phyloP scores from a whole-genome alignment of 192 early-diverging fungal species.

The Backusella mclennaniae region DNA sequence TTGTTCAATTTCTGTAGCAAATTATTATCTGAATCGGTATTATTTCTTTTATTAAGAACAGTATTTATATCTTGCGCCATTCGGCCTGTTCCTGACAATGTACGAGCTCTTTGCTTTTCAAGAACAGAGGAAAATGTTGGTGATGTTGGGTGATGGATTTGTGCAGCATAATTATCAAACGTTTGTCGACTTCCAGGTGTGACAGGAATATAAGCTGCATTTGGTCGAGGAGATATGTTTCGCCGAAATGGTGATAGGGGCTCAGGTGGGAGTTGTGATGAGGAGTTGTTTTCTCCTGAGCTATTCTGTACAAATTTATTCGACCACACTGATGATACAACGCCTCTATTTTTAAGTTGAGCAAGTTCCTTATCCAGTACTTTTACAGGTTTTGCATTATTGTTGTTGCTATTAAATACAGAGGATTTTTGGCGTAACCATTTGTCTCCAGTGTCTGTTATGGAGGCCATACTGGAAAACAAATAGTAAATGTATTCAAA shows the following conservation, averaged over 20 bases:
- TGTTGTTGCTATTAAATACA: background rate
- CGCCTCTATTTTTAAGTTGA: slow-evolving; percentile 9
- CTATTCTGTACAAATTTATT: slow-evolving; percentile 14
- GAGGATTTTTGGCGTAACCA: slow-evolving; percentile 5
- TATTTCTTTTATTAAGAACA: slow-evolving; percentile 1
- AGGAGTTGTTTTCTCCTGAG: background rate
- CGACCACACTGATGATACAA: slow-evolving; percentile 18
- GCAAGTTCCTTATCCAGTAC: slow-evolving; percentile 12
- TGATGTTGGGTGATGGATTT: background rate
- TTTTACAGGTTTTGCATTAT: slow-evolving; percentile 2
- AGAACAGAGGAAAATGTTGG: background rate
- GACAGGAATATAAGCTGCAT: slow-evolving; percentile 1
- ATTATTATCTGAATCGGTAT: background rate
- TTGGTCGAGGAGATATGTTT: background rate
- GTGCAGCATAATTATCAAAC: background rate
- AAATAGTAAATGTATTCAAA: background rate
- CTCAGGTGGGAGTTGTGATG: slow-evolving; percentile 4
- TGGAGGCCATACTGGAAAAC: background rate
- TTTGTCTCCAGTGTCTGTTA: slow-evolving; percentile 8
- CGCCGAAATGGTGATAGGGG: background rate
- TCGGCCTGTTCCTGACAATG: background rate
- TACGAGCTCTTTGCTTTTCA: background rate
- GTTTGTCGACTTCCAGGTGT: slow-evolving; percentile 2
- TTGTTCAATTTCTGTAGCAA: background rate
- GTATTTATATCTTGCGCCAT: background rate